Base-by-base conservation (phyloP, 495 filamentous ascomycete species). In the Viridothelium virens region DNA sequence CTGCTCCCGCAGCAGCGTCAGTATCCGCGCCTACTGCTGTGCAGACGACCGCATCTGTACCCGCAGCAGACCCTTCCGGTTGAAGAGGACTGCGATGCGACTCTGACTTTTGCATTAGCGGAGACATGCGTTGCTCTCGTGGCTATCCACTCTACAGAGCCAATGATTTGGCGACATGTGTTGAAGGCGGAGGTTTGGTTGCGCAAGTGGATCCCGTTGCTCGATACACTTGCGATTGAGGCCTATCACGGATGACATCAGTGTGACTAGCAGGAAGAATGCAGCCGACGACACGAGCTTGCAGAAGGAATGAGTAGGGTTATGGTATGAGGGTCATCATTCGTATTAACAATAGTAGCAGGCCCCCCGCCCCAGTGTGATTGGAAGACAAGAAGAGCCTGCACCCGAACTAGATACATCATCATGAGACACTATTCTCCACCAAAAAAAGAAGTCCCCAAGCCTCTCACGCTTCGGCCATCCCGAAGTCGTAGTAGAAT, bases 381-480 rank as follows among this genome's bases (percentile, higher is more conserved):
- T 59, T 59, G 53, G 53, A 59, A 59, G 53, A 59, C n/a, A 31
- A 36, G 14, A 36, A 36, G 31, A 7, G 7, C 53, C 25, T 7
- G 31, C 53, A 36, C 36, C 53, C 53, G 18, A 59, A 33, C 53
- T 59, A 59, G 18, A 59, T 59, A 59, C 53, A 59, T 59, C 53
- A 59, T 59, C 53, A 59, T 18, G 12, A 53, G 25, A 44, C 36
- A 34, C 31, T 7, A 14, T 59, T 36, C 53, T 36, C 25, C 14
- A 59, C 53, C 31, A 33, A 59, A 36, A 36, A 53, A 16, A 14
- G 41, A n/a, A 31, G 53, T 59, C 31, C 10, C 53, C 18, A 59
- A 59, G 53, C 53, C 53, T 59, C 7, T 59, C 25, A 34, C 18
- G 53, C 53, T 59, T 59, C 18, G 31, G 25, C 16, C 7, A 18